A percentile compares a stretch with the other conserved stretches of the same genome.
Conservation (phyloP, 257 asterid species). For the Rubia yunnanensis region DNA sequence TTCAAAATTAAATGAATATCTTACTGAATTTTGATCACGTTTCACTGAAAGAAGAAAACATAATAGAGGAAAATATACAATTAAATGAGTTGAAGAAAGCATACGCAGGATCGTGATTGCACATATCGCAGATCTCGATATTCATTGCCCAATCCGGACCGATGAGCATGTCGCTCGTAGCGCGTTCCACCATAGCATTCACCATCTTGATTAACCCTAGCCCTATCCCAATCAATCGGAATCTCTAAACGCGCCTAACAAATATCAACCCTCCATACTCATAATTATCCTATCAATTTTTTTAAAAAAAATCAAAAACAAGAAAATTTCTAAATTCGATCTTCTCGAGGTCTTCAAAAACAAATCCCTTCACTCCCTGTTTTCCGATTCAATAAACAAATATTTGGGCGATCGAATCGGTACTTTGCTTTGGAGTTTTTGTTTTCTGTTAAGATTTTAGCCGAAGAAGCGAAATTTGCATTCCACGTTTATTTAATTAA, state of each 20-base stretch:
- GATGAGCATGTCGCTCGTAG: conserved; percentile 93
- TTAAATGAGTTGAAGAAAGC: conserved; percentile 9
- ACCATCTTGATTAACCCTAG: conserved; percentile 42
- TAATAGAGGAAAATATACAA: too few relatives aligned
- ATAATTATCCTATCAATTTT: too few relatives aligned
- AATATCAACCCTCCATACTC: not conserved
- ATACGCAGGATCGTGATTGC: conserved; percentile 97
- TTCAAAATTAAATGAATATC: too few relatives aligned
- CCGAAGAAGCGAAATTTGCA: not conserved
- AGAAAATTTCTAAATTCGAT: not conserved
- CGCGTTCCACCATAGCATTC: conserved; percentile 88
- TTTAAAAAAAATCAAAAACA: not conserved
- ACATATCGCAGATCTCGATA: conserved; percentile 93
- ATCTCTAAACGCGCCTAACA: conserved; percentile 13
- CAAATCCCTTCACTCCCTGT: conserved; percentile 7
- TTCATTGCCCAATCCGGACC: conserved; percentile 99
- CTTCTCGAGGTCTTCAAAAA: conserved; percentile 4
- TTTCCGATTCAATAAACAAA: not conserved
- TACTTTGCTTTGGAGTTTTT: not conserved
- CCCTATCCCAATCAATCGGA: conserved; percentile 8
- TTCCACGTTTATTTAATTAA: too few relatives aligned
- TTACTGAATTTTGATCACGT: not conserved
- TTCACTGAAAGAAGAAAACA: too few relatives aligned
- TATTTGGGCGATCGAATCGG: not conserved
- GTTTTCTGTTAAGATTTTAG: conserved; percentile 4